Base-by-base conservation (phyloP, 768 basidiomycete genomes). In the Kondoa subrosea region DNA sequence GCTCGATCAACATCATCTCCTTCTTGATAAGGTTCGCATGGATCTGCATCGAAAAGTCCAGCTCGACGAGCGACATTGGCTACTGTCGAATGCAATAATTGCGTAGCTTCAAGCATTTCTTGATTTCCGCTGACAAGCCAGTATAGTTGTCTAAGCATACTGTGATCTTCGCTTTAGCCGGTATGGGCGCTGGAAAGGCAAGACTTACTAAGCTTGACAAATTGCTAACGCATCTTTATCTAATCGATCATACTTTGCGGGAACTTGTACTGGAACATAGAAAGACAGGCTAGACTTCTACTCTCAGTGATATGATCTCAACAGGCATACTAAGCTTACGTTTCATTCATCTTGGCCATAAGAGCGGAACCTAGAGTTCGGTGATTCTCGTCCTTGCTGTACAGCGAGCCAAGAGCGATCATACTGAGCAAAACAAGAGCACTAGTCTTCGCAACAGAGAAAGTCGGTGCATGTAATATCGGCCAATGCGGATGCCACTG, bases 151-250 rank as follows among this genome's bases (percentile, higher is more conserved):
- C 61, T 3, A 3, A 63, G 16, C 61, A 27, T 63, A 32, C 33
- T 50, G 40, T 21, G 40, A n/a, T n/a, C n/a, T n/a, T n/a, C n/a
- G n/a, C n/a, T n/a, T n/a, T n/a, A n/a, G n/a, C n/a, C n/a, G n/a
- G n/a, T n/a, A n/a, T n/a, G n/a, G n/a, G n/a, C n/a, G n/a, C n/a
- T n/a, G n/a, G n/a, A n/a, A n/a, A n/a, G n/a, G n/a, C n/a, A n/a
- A 30, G 34, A 63, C 61, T 3, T 32, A 63, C 61, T 32, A 63
- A 3, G 58, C 58, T 31, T 60, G 58, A 60, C 58, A 60, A 16
- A 63, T 4, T 17, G 15, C 15, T 16, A 63, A 16, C 29, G 33
- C 30, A 33, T 63, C 61, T 32, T 32, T 27, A 32, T 63, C 61
- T 12, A 27, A 31, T 33, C 3, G 3, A 17, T 63, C 61, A 12